Evolutionary conservation across 148 eudicot species (phyloP).

Genomic region (Cornus suecica): DNA sequence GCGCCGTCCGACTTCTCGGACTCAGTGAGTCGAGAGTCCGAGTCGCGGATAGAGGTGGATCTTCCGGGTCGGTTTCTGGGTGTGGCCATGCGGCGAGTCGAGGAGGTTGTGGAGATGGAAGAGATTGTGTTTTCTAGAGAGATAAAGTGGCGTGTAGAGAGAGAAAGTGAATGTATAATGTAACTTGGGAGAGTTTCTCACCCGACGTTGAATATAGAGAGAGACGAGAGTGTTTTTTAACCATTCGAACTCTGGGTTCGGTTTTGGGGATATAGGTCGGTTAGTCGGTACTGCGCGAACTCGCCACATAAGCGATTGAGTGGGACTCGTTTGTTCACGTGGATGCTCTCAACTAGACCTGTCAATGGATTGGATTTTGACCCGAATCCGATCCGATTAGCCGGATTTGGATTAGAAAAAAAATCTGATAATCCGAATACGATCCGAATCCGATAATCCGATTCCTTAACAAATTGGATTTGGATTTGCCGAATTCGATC

Average conservation of each 20-base stretch:
- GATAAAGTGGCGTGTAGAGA: not conserved
- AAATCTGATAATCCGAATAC: too few relatives aligned
- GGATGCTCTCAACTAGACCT: too few relatives aligned
- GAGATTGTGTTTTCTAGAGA: not conserved
- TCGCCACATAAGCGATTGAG: not conserved
- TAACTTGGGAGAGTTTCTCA: not conserved
- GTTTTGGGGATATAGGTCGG: not conserved
- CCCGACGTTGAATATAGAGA: not conserved
- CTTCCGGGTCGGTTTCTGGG: constrained; percentile 32
- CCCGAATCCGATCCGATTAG: too few relatives aligned
- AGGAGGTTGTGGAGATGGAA: not conserved
- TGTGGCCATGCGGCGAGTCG: constrained; percentile 38
- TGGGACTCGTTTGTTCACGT: not conserved
- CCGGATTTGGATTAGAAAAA: too few relatives aligned
- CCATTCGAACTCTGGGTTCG: not conserved
- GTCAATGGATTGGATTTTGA: too few relatives aligned
- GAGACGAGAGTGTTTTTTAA: not conserved
- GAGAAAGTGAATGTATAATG: too few relatives aligned
- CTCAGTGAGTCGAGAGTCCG: constrained; percentile 49
- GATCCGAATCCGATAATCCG: too few relatives aligned
- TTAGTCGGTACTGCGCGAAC: not conserved
- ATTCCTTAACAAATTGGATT: too few relatives aligned
- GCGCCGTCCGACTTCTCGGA: constrained; percentile 65
- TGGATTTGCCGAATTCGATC: too few relatives aligned
- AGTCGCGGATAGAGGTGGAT: constrained; percentile 31